These are phyloP conservation scores for Teunomyces pallodes DNA, from an alignment of 805 yeast species.

Conservation along the genomic window DNA sequence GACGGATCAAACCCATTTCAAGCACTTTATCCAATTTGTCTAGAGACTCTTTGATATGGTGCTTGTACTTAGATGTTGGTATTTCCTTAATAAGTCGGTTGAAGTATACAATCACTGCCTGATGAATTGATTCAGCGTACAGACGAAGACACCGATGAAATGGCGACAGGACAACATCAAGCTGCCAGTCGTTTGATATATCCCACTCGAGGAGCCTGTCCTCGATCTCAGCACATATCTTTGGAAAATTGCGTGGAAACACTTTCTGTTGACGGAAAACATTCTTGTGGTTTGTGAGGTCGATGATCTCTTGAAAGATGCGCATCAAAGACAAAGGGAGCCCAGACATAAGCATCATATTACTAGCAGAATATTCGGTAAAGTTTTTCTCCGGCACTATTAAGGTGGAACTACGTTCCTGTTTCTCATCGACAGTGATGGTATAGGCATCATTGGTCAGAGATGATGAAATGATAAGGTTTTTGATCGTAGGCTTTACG, in stretches of 20 bases:
- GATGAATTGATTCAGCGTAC: constrained; percentile 38
- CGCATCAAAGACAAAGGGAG: constrained; percentile 46
- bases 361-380: background rate
- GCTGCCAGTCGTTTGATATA: constrained; percentile 38
- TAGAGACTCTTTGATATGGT: constrained; percentile 4
- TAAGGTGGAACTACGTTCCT: background rate
- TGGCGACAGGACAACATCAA: constrained; percentile 16
- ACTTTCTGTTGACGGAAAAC: constrained; percentile 38
- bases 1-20: constrained; percentile 20
- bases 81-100: constrained; percentile 41
- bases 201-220: constrained; percentile 49
- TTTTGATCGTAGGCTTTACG: constrained; percentile 24
- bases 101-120: constrained; percentile 43
- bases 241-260: constrained; percentile 54
- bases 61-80: background rate
- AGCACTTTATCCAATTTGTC: background rate
- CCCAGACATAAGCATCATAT: constrained; percentile 37
- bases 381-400: background rate
- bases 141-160: constrained; percentile 43
- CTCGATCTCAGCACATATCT: constrained; percentile 53
- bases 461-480: constrained; percentile 9
- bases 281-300: constrained; percentile 51
- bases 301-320: constrained; percentile 45
- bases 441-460: constrained; percentile 7
- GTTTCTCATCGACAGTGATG: constrained; percentile 12